Percentiles rank a stretch among this genome's conserved stretches.
phyloP scores from a whole-genome alignment of 345 rosid species.

The Boechera retrofracta region DNA sequence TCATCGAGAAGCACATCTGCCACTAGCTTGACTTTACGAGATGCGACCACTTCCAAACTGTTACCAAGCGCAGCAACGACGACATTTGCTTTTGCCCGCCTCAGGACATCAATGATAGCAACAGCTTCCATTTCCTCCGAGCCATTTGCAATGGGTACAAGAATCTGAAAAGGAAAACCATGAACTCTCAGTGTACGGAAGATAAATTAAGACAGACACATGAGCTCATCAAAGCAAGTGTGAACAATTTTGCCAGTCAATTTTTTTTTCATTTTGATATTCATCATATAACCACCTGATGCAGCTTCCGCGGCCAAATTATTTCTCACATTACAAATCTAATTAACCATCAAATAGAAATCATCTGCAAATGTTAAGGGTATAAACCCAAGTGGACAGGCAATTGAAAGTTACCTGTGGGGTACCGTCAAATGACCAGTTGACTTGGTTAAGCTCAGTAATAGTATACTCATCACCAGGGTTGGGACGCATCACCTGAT shows the following conservation, averaged over 20 bases:
- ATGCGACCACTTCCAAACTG: slow-evolving; percentile 75
- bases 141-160: slow-evolving; percentile 88
- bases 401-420: slow-evolving; percentile 61
- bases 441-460: slow-evolving; percentile 70
- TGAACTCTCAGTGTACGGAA: neutral
- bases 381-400: slow-evolving; percentile 3
- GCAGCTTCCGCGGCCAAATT: slow-evolving; percentile 17
- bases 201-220: neutral
- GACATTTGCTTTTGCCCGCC: slow-evolving; percentile 85
- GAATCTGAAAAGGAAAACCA: slow-evolving; percentile 61
- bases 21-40: slow-evolving; percentile 81
- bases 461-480: slow-evolving; percentile 77
- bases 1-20: slow-evolving; percentile 90
- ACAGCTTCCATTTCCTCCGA: slow-evolving; percentile 96
- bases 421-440: slow-evolving; percentile 60
- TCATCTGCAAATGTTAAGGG: neutral
- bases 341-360: slow-evolving; percentile 5
- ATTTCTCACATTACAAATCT: neutral
- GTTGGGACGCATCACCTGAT: slow-evolving; percentile 75
- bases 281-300: slow-evolving; percentile 5
- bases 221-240: slow-evolving; percentile 10
- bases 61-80: slow-evolving; percentile 86
- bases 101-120: slow-evolving; percentile 76
- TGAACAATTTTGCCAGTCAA: neutral
- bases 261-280: neutral